Conservation (phyloP, 345 rosid species). For the Citrus medica region DNA sequence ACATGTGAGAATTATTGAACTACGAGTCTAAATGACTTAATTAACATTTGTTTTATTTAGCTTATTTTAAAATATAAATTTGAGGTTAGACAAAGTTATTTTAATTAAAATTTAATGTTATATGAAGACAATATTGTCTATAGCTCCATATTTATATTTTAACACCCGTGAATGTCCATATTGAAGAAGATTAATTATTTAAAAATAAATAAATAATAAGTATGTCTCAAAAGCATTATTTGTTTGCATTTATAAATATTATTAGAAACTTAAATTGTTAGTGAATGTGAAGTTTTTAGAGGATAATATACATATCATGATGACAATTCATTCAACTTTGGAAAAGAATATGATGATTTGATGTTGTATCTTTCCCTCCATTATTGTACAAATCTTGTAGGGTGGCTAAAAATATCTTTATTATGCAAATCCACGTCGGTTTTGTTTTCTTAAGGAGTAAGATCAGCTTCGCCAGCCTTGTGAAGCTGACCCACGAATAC, state of each 20-base stretch:
- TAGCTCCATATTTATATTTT: too few species aligned
- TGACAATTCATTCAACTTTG: neutral
- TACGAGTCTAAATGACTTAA: too few species aligned
- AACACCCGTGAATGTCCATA: too few species aligned
- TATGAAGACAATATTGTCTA: too few species aligned
- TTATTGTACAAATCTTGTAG: neutral
- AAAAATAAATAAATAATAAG: too few species aligned
- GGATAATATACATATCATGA: neutral
- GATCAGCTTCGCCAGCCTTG: neutral
- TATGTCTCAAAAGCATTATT: too few species aligned
- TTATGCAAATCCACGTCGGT: neutral
- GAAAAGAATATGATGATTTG: constrained; percentile 6
- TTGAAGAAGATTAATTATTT: neutral
- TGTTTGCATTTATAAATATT: too few species aligned
- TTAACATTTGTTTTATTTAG: too few species aligned
- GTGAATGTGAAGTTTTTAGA: neutral
- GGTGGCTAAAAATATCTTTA: constrained; percentile 1
- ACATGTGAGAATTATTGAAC: too few species aligned
- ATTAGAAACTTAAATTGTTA: neutral
- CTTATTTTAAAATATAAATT: too few species aligned
- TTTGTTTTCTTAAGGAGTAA: neutral
- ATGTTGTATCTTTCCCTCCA: neutral
- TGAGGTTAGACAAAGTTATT: too few species aligned
- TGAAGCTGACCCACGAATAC: neutral
- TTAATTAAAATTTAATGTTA: too few species aligned